These are phyloP conservation scores for Jamesozyma piceae DNA, from an alignment of 805 yeast species.

Conservation along the genomic window DNA sequence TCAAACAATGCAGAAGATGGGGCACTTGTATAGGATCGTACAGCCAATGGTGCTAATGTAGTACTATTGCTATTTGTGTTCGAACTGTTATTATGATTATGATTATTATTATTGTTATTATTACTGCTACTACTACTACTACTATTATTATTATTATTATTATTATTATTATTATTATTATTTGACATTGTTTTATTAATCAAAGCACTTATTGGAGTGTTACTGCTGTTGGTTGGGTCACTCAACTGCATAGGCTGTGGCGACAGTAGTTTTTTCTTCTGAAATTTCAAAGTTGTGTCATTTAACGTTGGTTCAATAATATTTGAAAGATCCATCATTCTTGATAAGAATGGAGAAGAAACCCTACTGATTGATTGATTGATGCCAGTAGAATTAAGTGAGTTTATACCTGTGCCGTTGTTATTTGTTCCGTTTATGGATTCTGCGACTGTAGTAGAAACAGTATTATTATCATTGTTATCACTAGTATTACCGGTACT, in stretches of 20 bases:
- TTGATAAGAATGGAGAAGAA: constrained; percentile 28
- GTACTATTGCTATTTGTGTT: neutral
- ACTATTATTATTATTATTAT: neutral
- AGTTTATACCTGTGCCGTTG: neutral
- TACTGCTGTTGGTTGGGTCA: neutral
- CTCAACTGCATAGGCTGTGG: constrained; percentile 3
- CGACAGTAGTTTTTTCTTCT: constrained; percentile 10
- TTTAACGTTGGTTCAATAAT: constrained; percentile 32
- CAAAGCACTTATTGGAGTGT: neutral
- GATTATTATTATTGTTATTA: neutral
- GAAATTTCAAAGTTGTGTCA: constrained; percentile 27
- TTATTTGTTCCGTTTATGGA: constrained; percentile 2
- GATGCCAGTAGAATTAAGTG: constrained; percentile 7
- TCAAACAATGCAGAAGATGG: constrained; percentile 17
- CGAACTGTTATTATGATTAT: neutral
- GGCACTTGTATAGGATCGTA: constrained; percentile 4
- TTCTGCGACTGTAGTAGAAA: too few relatives aligned
- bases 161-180: neutral
- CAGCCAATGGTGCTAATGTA: constrained; percentile 6
- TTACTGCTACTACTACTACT: neutral
- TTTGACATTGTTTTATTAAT: neutral
- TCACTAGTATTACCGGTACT: neutral
- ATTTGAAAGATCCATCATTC: constrained; percentile 31
- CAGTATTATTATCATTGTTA: neutral
- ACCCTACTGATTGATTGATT: constrained; percentile 23